phyloP scores from a whole-genome alignment of 2,329 filamentous ascomycete genomes.

The Fusarium scirpi region DNA sequence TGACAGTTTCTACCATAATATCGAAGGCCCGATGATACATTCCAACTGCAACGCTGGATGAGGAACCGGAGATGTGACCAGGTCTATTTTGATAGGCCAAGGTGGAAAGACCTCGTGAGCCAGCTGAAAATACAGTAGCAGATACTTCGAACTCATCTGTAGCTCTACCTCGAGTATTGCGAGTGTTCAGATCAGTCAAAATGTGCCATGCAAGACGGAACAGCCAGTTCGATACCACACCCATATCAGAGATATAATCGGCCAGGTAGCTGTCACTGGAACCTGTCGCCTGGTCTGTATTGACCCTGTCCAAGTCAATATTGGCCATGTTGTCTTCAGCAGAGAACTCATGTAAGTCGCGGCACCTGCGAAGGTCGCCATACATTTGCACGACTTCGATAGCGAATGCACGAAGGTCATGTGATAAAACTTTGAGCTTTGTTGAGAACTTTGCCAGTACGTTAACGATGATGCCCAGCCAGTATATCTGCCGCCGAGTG shows the following conservation, averaged over 20 bases:
- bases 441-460: neutral
- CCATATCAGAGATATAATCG: neutral
- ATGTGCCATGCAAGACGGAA: neutral
- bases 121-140: neutral
- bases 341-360: no score
- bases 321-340: rapidly evolving
- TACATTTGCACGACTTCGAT: rapidly evolving
- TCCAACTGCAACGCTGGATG: neutral
- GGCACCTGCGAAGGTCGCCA: rapidly evolving
- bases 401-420: neutral
- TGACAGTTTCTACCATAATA: neutral
- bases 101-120: rapidly evolving
- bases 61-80: neutral
- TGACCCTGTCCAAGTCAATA: no score
- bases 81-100: neutral
- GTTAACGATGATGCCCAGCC: neutral
- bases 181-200: neutral
- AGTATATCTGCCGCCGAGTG: neutral
- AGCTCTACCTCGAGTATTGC: neutral
- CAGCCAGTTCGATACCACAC: neutral
- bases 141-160: neutral
- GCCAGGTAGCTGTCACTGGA: neutral
- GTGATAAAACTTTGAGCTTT: neutral
- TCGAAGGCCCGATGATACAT: neutral
- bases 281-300: rapidly evolving